These are phyloP conservation scores for Monilinia fructicola DNA, from an alignment of 2,329 filamentous ascomycete species.

Conservation along the genomic window DNA sequence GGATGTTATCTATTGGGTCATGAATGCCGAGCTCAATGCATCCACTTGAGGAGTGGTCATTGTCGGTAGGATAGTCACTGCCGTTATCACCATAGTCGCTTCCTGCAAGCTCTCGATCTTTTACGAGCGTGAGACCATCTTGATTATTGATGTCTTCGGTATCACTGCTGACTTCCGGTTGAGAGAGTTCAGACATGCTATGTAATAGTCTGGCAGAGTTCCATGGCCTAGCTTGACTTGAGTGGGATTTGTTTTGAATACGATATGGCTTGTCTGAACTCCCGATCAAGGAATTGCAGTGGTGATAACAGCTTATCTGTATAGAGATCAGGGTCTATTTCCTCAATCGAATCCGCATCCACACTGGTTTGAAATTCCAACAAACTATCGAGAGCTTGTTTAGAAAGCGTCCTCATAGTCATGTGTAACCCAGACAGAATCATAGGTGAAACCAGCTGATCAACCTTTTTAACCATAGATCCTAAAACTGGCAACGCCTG, in stretches of 20 bases:
- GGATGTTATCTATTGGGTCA: constrained; percentile 19
- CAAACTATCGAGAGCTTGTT: neutral
- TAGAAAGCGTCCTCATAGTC: neutral
- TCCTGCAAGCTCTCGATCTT: neutral
- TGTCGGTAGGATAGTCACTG: neutral
- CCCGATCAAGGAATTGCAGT: neutral
- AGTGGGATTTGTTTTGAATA: neutral
- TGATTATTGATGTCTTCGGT: neutral
- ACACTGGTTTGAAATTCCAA: neutral
- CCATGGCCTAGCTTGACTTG: neutral
- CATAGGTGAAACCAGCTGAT: constrained; percentile 10
- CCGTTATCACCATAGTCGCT: neutral
- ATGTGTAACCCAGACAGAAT: neutral
- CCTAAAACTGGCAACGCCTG: neutral
- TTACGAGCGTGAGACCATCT: neutral
- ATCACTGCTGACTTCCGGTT: neutral
- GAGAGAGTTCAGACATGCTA: constrained; percentile 1
- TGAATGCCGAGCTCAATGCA: constrained; percentile 22
- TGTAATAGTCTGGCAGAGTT: neutral
- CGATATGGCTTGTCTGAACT: constrained; percentile 6
- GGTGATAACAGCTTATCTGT: neutral
- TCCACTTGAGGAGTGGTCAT: neutral
- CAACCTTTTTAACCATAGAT: neutral
- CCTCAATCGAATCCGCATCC: neutral
- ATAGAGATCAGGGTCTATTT: neutral